Evolutionary conservation across 257 asterid species (phyloP), one percentile per base, ranked within the genome.

Genomic region (Osmanthus fragrans): DNA sequence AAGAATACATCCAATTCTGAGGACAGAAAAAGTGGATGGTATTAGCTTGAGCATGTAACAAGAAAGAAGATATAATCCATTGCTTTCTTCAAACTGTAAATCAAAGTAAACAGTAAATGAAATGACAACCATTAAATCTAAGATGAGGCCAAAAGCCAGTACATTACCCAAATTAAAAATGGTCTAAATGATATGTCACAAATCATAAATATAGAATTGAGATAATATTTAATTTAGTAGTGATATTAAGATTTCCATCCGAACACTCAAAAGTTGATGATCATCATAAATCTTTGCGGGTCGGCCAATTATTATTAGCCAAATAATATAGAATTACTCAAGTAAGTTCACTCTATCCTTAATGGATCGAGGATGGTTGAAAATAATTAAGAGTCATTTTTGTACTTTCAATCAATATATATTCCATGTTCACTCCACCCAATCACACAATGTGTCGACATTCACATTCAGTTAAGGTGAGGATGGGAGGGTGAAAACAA

Each of bases 1-100:
- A 60, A 96, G 86, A 87, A 93, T 89, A 73, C 97, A 92, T 32
- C 99, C 99, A 54, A 89, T 84, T 87, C 99, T 96, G 96, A 80
- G 27, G 60, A 83, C 65, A 75, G 30, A 76, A 37, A 80, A 63
- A 40, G 49, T 5, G 82, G 25, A 73, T 70, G 76, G 76, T 5
- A 37, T 32, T 25, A 60, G 70, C 42, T 15, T 16, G 56, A 54
- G 64, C 64, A 54, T n/a, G 9, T 54, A 54, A 19, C 64, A n/a
- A 19, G 25, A 54, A 19, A 54, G 23, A 19, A 54, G 25, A 5
- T 16, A n/a, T 54, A 54, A 54, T 54, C 27, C 64, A 54, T 2
- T 54, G 27, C 12, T 5, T 54, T 54, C 27, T 54, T 6, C 4
- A 54, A 54, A 18, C 27, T 54, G 64, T 54, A 54, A 54, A 54